These are phyloP conservation scores for Lathyrus aphaca DNA, from an alignment of 306 rosid species.

Conservation along the genomic window DNA sequence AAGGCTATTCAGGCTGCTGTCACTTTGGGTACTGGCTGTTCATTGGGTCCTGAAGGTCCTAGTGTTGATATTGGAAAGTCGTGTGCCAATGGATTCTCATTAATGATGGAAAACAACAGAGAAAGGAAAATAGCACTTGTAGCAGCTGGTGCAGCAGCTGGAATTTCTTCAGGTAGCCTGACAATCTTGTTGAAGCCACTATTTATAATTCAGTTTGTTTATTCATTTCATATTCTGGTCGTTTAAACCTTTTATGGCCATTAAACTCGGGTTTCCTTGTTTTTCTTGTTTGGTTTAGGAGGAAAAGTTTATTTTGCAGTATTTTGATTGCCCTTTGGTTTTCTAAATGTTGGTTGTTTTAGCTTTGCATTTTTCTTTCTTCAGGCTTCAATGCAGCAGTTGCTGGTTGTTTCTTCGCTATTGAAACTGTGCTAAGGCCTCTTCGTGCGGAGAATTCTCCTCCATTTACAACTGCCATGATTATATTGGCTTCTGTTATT, in stretches of 20 bases:
- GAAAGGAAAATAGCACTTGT: conserved; percentile 91
- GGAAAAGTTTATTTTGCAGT: conserved; percentile 19
- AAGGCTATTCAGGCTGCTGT: conserved; percentile 97
- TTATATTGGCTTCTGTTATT: conserved; percentile 97
- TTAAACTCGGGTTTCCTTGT: conserved; percentile 30
- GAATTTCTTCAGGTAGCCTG: conserved; percentile 83
- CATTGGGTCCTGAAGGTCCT: conserved; percentile 99
- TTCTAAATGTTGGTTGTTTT: conserved; percentile 32
- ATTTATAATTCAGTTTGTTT: conserved; percentile 34
- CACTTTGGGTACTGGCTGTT: conserved; percentile 94
- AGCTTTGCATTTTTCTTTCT: conserved; percentile 42
- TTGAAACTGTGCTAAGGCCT: conserved; percentile 96
- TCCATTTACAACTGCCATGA: conserved; percentile 99
- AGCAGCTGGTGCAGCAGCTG: conserved; percentile 99
- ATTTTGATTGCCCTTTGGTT: conserved; percentile 9
- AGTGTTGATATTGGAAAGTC: conserved; percentile 98
- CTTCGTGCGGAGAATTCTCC: conserved; percentile 97
- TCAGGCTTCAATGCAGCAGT: conserved; percentile 98
- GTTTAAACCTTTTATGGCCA: neutral
- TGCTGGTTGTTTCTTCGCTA: conserved; percentile 99
- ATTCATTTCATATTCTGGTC: conserved; percentile 30
- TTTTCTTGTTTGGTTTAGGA: conserved; percentile 10
- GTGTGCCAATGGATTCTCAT: conserved; percentile 89
- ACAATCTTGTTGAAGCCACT: conserved; percentile 32
- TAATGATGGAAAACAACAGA: conserved; percentile 92